Percentiles rank a stretch among this genome's conserved stretches.
Conservation (phyloP, 352 stramenopile species). For the Pythium aristosporum region DNA sequence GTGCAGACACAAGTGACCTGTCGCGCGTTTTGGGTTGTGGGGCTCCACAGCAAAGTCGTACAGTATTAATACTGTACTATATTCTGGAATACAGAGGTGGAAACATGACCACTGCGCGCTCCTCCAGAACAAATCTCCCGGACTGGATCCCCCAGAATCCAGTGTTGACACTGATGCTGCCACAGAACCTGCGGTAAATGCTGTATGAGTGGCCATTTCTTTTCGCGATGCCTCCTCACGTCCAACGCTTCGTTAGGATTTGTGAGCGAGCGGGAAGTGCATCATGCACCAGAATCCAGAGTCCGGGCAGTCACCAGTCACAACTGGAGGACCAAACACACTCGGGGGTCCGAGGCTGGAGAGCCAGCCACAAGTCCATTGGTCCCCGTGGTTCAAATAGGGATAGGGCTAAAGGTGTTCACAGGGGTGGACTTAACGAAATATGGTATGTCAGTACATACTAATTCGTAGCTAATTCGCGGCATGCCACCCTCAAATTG, state of each 20-base stretch:
- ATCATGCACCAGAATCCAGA: conserved; percentile 20
- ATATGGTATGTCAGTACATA: background rate
- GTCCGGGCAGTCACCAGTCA: background rate
- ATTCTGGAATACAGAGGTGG: no score
- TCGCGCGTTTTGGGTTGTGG: background rate
- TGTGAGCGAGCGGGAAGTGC: background rate
- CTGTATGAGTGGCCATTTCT: no score
- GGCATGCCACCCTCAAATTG: background rate
- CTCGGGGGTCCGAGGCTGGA: background rate
- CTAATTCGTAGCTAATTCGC: conserved; percentile 22
- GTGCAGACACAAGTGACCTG: conserved; percentile 1
- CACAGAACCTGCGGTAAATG: no score
- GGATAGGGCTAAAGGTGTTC: conserved; percentile 4
- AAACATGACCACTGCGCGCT: no score
- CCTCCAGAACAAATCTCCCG: no score
- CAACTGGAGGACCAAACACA: background rate
- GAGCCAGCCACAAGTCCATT: conserved; percentile 13
- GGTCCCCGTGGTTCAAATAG: conserved; percentile 29
- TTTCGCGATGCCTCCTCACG: background rate
- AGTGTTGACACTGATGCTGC: no score
- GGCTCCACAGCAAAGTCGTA: no score
- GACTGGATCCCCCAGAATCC: no score
- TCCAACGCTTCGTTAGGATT: conserved; percentile 7
- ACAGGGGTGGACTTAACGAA: background rate
- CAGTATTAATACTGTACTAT: no score